Conservation (phyloP, 345 rosid genomes). For the Corymbia maculata region DNA sequence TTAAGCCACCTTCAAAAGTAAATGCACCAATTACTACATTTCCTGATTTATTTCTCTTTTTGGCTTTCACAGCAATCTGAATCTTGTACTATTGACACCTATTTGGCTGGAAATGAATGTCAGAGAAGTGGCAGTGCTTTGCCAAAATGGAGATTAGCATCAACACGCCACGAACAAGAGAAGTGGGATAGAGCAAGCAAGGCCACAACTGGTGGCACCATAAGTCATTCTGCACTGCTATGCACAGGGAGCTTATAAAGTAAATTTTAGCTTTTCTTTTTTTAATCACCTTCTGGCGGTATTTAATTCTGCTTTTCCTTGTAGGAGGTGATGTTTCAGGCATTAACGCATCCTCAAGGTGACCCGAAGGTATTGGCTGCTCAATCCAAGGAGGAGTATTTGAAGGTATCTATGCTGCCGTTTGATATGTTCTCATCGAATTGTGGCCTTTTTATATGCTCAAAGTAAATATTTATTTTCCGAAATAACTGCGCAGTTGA, state of each 20-base stretch:
- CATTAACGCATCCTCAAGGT: conserved; percentile 51
- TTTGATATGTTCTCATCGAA: background rate
- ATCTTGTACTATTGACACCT: background rate
- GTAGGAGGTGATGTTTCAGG: conserved; percentile 62
- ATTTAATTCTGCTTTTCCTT: background rate
- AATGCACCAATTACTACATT: background rate
- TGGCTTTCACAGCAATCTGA: background rate
- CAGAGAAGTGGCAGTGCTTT: conserved; percentile 18
- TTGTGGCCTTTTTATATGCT: background rate
- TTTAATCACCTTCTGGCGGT: background rate
- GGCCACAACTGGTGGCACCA: conserved; percentile 78
- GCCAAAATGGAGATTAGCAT: conserved; percentile 58
- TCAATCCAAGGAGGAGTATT: conserved; percentile 65
- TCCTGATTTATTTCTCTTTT: background rate
- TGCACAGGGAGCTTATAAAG: background rate
- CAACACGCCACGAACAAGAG: conserved; percentile 78
- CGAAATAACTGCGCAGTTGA: conserved; percentile 51
- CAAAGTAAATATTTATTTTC: background rate
- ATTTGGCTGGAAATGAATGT: background rate
- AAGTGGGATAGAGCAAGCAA: conserved; percentile 89
- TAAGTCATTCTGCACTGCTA: conserved; percentile 15
- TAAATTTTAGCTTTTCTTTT: background rate
- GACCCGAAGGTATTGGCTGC: conserved; percentile 76
- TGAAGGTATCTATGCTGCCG: conserved; percentile 27
- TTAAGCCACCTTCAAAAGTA: conserved; percentile 26